Base-by-base conservation (phyloP, 768 basidiomycete species). In the Tephrocybe sp. region DNA sequence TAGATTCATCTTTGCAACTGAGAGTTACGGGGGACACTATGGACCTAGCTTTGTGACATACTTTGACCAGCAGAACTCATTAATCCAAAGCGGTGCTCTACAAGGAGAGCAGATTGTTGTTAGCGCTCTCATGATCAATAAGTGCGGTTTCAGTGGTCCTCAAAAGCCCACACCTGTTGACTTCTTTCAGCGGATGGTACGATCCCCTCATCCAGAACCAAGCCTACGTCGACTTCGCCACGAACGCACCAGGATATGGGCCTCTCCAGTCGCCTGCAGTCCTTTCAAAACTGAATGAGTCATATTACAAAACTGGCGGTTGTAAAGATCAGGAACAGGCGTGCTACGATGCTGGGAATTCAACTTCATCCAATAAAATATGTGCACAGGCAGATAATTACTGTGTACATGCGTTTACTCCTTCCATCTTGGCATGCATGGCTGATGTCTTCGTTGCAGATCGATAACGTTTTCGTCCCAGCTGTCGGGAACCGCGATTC, bases 11-110 rank as follows among this genome's bases (percentile, higher is more conserved):
- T 73, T 85, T 40, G 74, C 81, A 1, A 84, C 84, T 5, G 84
- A 87, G 60, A 83, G 81, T 45, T 87, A 84, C 48, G 84, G 84
- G 5, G 83, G 84, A 0, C 83, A 86, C 58, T 86, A 84, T 60
- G 84, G 80, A 0, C 83, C 84, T 3, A 72, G 71, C 44, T 85
- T 85, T 53, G 82, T 83, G 26, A 79, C 79, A 4, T 85, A 75
- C 59, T 85, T 87, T 59, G 72, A 84, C 31, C 65, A 83, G 49
- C 84, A 87, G 62, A 87, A 85, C 43, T 65, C 67, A 0, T 64
- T 73, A 45, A 85, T 86, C 45, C 55, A 66, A 8, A 60, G 59
- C 7, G 77, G 78, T 5, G 49, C 57, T 3, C 54, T 84, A 5
- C 38, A 72, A 19, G 85, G 79, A 1, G 80, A 80, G 49, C 65